Conservation (phyloP, 129 eudicot genomes). For the Cynara cardunculus region DNA sequence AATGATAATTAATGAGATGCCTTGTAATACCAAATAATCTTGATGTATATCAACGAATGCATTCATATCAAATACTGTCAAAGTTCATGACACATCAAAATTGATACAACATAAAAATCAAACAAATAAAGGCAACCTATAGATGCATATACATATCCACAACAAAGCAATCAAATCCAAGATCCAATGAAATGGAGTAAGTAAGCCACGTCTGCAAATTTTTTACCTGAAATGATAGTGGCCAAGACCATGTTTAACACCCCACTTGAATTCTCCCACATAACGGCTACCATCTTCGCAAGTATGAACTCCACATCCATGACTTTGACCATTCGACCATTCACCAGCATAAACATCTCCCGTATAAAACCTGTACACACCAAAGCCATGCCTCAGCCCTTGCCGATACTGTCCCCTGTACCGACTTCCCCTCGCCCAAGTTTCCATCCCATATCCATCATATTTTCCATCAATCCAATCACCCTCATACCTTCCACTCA, state of each 20-base stretch:
- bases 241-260: slow-evolving; percentile 97
- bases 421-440: slow-evolving; percentile 96
- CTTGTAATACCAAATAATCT: background rate
- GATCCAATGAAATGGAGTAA: background rate
- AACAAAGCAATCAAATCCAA: slow-evolving; percentile 4
- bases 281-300: slow-evolving; percentile 98
- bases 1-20: background rate
- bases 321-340: slow-evolving; percentile 97
- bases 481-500: slow-evolving; percentile 97
- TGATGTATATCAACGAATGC: background rate
- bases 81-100: background rate
- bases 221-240: slow-evolving; percentile 93
- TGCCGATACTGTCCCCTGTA: slow-evolving; percentile 91
- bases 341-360: slow-evolving; percentile 99
- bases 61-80: background rate
- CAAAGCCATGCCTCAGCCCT: slow-evolving; percentile 92
- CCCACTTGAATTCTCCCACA: slow-evolving; percentile 97
- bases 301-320: slow-evolving; percentile 97
- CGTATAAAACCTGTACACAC: slow-evolving; percentile 85
- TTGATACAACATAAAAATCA: background rate
- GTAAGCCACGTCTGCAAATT: background rate
- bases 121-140: background rate
- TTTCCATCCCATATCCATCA: slow-evolving; percentile 91
- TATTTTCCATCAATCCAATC: slow-evolving; percentile 99
- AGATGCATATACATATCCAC: background rate